Conservation (phyloP, 1,284 basidiomycete genomes). For the Heterobasidion annosum region DNA sequence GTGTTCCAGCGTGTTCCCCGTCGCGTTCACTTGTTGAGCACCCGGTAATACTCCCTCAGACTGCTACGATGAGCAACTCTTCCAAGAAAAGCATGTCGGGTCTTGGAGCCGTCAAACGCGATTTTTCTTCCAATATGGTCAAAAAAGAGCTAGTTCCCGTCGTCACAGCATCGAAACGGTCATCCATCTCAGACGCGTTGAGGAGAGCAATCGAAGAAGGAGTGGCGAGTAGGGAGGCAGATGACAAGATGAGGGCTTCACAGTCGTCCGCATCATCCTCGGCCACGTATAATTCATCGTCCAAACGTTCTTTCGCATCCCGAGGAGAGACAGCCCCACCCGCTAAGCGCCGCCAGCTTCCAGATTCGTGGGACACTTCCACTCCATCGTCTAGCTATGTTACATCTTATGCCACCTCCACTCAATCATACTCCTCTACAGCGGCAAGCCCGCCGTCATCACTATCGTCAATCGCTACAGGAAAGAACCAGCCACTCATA, state of each 20-base stretch:
- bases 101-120: constrained; percentile 10
- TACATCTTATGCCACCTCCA: neutral
- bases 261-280: neutral
- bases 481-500: neutral
- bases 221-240: constrained; percentile 8
- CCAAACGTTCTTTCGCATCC: neutral
- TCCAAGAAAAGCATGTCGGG: constrained; percentile 10
- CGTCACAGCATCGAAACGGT: constrained; percentile 4
- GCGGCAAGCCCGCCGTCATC: neutral
- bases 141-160: neutral
- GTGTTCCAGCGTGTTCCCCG: neutral
- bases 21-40: neutral
- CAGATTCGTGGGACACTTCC: constrained; percentile 8
- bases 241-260: neutral
- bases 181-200: constrained; percentile 6
- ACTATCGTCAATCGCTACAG: neutral
- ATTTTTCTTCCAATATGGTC: constrained; percentile 8
- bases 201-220: constrained; percentile 11
- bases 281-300: neutral
- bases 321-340: neutral
- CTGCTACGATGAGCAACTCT: neutral
- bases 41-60: neutral
- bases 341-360: constrained; percentile 9
- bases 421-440: neutral
- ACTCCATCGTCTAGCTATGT: neutral